A percentile compares a stretch with the other conserved stretches of the same genome.
phyloP scores from a whole-genome alignment of 768 basidiomycete species.

The Boletus rubroflammeus region DNA sequence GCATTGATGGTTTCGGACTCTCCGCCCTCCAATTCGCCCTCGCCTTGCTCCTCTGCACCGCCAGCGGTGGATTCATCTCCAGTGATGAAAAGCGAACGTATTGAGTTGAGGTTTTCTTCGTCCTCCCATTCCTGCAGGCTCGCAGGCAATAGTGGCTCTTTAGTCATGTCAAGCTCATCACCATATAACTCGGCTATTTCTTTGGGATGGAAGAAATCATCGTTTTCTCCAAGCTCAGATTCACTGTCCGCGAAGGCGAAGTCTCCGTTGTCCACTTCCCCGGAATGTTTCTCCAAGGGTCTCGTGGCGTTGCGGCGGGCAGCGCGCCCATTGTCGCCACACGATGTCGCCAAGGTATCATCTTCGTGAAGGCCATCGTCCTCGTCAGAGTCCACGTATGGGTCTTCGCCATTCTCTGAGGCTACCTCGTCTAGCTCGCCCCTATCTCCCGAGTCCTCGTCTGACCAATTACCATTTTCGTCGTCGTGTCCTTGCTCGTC shows the following conservation, averaged over 20 bases:
- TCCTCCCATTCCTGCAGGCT: slow-evolving; percentile 76
- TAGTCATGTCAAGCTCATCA: slow-evolving; percentile 65
- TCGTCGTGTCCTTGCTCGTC: slow-evolving; percentile 30
- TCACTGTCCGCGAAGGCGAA: slow-evolving; percentile 77
- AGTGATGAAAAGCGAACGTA: slow-evolving; percentile 88
- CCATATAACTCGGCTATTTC: slow-evolving; percentile 35
- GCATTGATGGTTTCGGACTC: slow-evolving; percentile 40
- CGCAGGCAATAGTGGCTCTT: slow-evolving; percentile 50
- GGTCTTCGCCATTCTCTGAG: slow-evolving; percentile 1
- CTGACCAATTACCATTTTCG: slow-evolving; percentile 13
- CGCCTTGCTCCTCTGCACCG: slow-evolving; percentile 39
- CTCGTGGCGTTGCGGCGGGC: slow-evolving; percentile 40
- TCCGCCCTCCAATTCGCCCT: slow-evolving; percentile 37
- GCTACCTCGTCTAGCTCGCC: not conserved
- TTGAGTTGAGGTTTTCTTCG: slow-evolving; percentile 79
- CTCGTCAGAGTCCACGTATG: not conserved
- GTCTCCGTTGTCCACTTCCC: slow-evolving; percentile 37
- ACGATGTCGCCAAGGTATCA: not conserved
- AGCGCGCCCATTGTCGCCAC: slow-evolving; percentile 47
- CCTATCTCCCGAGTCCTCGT: slow-evolving; percentile 14
- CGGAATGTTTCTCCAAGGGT: slow-evolving; percentile 36
- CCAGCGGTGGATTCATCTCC: slow-evolving; percentile 43
- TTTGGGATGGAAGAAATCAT: slow-evolving; percentile 71
- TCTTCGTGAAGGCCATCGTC: slow-evolving; percentile 4
- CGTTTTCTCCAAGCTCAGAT: slow-evolving; percentile 60